A percentile compares a stretch with the other conserved stretches of the same genome.
These are phyloP conservation scores for Karstenula rhodostoma DNA, from an alignment of 2,329 filamentous ascomycete genomes.

Conservation along the genomic window DNA sequence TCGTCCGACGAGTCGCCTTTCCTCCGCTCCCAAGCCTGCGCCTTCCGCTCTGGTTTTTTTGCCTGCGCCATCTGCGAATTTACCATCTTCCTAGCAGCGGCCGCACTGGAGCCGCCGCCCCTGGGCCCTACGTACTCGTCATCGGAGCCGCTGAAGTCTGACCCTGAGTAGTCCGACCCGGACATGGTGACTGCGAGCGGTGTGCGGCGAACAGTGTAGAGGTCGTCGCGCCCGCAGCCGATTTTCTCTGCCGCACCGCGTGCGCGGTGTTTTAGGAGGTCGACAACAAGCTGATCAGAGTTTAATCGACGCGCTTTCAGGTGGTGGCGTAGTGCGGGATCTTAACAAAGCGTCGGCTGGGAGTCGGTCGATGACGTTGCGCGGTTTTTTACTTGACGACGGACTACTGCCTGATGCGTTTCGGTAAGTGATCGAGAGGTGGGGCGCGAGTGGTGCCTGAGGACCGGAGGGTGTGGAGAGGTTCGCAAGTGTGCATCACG, in stretches of 20 bases:
- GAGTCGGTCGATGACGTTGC: neutral
- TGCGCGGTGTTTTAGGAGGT: neutral
- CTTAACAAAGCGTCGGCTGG: neutral
- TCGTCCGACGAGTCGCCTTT: slow-evolving; percentile 16
- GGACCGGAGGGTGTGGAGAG: neutral
- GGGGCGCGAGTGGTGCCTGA: neutral
- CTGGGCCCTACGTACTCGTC: slow-evolving; percentile 65
- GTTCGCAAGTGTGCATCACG: neutral
- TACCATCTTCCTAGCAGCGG: slow-evolving; percentile 30
- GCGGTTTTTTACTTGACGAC: neutral
- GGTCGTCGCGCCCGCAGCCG: neutral
- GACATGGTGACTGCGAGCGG: slow-evolving; percentile 61
- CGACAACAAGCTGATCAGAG: neutral
- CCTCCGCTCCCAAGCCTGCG: slow-evolving; percentile 56
- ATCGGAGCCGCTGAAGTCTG: slow-evolving; percentile 68
- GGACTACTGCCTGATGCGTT: neutral
- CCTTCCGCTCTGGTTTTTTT: slow-evolving; percentile 49
- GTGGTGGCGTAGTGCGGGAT: neutral
- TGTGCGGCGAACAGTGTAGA: slow-evolving; percentile 8
- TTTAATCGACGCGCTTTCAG: neutral
- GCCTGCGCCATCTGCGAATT: slow-evolving; percentile 19
- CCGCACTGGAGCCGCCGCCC: slow-evolving; percentile 36
- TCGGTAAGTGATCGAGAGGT: neutral
- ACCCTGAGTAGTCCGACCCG: slow-evolving; percentile 76
- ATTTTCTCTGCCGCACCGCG: neutral